These are phyloP conservation scores for Marasmius oreades DNA, from an alignment of 1,284 basidiomycete species.

Conservation along the genomic window DNA sequence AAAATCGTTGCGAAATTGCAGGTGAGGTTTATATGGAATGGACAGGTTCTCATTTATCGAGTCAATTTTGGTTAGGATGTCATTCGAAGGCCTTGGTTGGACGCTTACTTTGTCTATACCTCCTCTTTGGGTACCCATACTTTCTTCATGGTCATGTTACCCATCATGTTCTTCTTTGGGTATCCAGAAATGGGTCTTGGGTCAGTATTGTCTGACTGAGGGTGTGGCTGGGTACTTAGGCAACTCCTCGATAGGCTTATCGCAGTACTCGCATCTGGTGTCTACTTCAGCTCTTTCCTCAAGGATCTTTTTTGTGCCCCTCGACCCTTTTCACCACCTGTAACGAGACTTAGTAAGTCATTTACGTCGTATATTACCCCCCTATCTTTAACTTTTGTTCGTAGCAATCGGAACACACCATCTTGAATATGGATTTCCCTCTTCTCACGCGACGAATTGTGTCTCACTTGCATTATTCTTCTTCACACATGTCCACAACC, in stretches of 20 bases:
- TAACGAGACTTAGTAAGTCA: constrained; percentile 76
- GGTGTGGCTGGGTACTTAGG: constrained; percentile 2
- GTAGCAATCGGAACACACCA: constrained; percentile 82
- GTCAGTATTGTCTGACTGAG: constrained; percentile 39
- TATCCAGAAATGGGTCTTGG: constrained; percentile 67
- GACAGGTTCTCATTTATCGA: not conserved
- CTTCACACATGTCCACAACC: constrained; percentile 51
- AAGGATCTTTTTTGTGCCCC: constrained; percentile 93
- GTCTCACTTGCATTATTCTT: constrained; percentile 85
- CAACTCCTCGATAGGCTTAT: constrained; percentile 48
- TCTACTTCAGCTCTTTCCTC: constrained; percentile 79
- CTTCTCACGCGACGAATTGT: constrained; percentile 92
- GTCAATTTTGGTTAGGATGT: constrained; percentile 34
- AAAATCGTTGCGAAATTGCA: constrained; percentile 69
- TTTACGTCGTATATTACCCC: too few species aligned
- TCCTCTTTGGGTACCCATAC: constrained; percentile 90
- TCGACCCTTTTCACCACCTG: constrained; percentile 87
- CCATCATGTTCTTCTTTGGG: constrained; percentile 87
- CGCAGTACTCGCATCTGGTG: constrained; percentile 75
- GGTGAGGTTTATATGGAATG: constrained; percentile 33
- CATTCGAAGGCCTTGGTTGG: constrained; percentile 69
- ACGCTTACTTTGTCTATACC: constrained; percentile 89
- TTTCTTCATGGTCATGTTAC: constrained; percentile 91
- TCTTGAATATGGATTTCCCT: constrained; percentile 92
- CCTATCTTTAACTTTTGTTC: too few species aligned